phyloP scores from a whole-genome alignment of 805 yeast species.

The Wickerhamiella nectarea region DNA sequence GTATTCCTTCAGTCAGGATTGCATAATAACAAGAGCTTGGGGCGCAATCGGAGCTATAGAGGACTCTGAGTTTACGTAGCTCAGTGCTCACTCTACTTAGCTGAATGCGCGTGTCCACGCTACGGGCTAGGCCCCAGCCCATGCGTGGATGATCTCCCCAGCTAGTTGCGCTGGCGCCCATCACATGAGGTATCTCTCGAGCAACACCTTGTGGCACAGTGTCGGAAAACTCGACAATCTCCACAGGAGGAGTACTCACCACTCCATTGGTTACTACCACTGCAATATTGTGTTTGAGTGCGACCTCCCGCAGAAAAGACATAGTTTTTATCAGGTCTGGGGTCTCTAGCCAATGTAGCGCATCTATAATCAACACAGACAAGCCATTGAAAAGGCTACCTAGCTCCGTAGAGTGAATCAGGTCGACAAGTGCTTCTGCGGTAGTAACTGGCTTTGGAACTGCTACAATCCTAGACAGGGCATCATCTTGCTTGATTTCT shows the following conservation, averaged over 20 bases:
- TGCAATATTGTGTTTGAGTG: constrained; percentile 38
- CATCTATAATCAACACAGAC: not conserved
- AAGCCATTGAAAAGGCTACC: not conserved
- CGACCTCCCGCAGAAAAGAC: constrained; percentile 32
- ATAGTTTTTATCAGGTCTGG: not conserved
- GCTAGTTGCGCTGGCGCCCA: constrained; percentile 40
- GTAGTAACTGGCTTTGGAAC: not conserved
- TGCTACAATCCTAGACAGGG: not conserved
- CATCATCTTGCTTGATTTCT: not conserved
- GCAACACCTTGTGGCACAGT: not conserved
- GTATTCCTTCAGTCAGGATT: not conserved
- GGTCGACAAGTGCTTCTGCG: not conserved
- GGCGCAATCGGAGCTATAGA: not conserved
- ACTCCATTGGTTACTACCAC: constrained; percentile 71
- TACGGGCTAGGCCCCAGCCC: constrained; percentile 11
- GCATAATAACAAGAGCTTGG: not conserved
- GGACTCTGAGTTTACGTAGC: not conserved
- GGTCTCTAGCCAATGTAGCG: not conserved
- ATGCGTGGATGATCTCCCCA: constrained; percentile 32
- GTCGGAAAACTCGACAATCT: not conserved
- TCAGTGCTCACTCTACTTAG: constrained; percentile 2
- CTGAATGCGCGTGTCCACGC: constrained; percentile 11
- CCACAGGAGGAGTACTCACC: not conserved
- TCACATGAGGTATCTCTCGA: constrained; percentile 25
- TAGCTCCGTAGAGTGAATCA: not conserved